phyloP scores from a whole-genome alignment of 2,329 filamentous ascomycete species.

The Penicillium occitanis region DNA sequence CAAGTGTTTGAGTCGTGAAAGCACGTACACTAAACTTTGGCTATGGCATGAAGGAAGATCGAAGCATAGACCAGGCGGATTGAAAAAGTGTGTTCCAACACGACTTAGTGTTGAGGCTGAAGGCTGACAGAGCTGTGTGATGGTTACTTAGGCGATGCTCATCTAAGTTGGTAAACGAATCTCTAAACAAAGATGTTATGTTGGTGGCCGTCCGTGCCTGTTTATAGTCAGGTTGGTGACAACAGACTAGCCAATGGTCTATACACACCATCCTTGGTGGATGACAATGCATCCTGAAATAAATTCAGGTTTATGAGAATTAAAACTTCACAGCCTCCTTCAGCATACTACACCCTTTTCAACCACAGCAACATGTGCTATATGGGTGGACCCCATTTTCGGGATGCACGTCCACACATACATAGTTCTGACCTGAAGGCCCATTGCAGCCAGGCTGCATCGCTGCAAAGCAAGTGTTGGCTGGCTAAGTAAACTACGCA shows the following conservation, averaged over 20 bases:
- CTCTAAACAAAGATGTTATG: neutral
- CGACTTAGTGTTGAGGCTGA: constrained; percentile 3
- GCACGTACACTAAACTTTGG: neutral
- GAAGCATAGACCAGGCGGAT: constrained; percentile 2
- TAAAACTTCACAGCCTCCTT: constrained; percentile 16
- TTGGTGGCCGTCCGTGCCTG: constrained; percentile 18
- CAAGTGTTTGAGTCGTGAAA: neutral
- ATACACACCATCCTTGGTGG: constrained; percentile 7
- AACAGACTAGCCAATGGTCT: neutral
- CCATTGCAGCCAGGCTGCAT: constrained; percentile 2
- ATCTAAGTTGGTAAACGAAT: constrained; percentile 7
- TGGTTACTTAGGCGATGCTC: neutral
- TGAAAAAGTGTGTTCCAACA: neutral
- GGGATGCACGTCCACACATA: constrained; percentile 4
- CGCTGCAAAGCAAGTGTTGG: constrained; percentile 5
- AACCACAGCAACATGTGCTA: neutral
- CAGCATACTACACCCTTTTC: constrained; percentile 1
- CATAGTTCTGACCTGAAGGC: constrained; percentile 1
- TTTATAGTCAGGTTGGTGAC: constrained; percentile 14
- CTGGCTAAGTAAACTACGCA: neutral
- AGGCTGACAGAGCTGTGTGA: constrained; percentile 7
- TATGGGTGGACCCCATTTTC: constrained; percentile 12
- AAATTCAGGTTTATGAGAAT: constrained; percentile 7
- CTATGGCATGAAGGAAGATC: neutral
- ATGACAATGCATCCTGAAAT: constrained; percentile 16